These are phyloP conservation scores for Penicillium odoratum DNA, from an alignment of 495 filamentous ascomycete species.

Conservation along the genomic window DNA sequence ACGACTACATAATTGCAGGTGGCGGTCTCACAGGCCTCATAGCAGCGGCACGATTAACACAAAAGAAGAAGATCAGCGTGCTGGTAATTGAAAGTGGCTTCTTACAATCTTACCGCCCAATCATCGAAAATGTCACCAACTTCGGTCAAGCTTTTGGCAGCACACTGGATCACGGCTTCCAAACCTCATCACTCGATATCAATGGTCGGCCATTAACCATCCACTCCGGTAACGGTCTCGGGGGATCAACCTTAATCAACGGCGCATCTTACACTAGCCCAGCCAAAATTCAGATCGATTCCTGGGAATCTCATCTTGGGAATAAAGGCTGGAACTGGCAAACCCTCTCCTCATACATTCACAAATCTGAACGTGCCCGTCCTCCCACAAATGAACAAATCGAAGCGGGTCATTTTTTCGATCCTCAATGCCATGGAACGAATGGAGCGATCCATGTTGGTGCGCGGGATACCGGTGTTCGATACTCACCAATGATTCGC, in stretches of 20 bases:
- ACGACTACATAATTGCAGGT: conserved; percentile 30
- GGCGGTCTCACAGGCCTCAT: conserved; percentile 45
- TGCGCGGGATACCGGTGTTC: background rate
- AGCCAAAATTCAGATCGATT: conserved; percentile 47
- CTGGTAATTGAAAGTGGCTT: conserved; percentile 48
- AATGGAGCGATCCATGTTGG: background rate
- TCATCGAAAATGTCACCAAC: conserved; percentile 28
- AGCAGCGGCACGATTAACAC: conserved; percentile 42
- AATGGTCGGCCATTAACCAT: conserved; percentile 19
- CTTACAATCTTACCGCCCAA: conserved; percentile 18
- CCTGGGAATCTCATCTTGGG: conserved; percentile 46
- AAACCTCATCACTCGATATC: conserved; percentile 17
- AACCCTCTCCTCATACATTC: conserved; percentile 45
- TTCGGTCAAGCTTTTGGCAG: conserved; percentile 32
- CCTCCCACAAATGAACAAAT: conserved; percentile 17
- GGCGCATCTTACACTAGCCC: conserved; percentile 49
- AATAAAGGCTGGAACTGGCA: conserved; percentile 57
- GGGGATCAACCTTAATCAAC: conserved; percentile 60
- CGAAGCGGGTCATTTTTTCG: conserved; percentile 18
- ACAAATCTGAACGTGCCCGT: conserved; percentile 21
- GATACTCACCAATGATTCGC: conserved; percentile 5
- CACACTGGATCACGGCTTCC: conserved; percentile 11
- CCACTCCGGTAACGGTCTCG: conserved; percentile 35
- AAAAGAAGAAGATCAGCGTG: conserved; percentile 37
- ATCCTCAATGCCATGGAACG: background rate